Evolutionary conservation across 495 filamentous ascomycete species (phyloP), one percentile per base, ranked within the genome.

Genomic region (Geopyxis carbonaria): DNA sequence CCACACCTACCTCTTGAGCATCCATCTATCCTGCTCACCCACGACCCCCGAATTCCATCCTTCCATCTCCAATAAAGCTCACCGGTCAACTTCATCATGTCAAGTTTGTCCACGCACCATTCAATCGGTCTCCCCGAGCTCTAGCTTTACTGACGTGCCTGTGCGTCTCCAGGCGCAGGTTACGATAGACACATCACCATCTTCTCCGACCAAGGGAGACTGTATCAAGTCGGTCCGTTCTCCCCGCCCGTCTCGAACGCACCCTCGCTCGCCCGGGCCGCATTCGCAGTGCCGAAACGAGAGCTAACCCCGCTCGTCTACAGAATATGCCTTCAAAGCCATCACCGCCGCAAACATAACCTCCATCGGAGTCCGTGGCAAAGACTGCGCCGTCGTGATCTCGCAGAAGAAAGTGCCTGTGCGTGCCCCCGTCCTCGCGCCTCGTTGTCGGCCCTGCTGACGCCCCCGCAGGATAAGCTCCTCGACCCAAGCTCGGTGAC

Each of bases 301-400:
- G n/a, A n/a, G n/a, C n/a, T n/a, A n/a, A n/a, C n/a, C n/a, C n/a
- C n/a, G n/a, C n/a, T n/a, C n/a, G 15, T 30, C 34, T 24, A 30
- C 28, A 95, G 89, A 97, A 72, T 97, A 97, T 93, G 89, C 89
- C 40, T 97, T 97, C 75, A 97, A 97, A 66, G 89, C 89, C 28
- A 97, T 97, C 63, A 95, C 87, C 47, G 85, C 89, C 34, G 89
- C 89, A 31, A 95, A 95, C 60, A 97, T 95, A 60, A 95, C 89
- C 61, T 89, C 89, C 44, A 73, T 97, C 59, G 91, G 89, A 44
- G 73, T 97, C 45, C 71, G 85, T 60, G 89, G 89, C 57, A 95
- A 95, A 67, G 73, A 82, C 64, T 95, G 87, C 59, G 87, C 91
- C 9, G 89, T 97, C 16, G 82, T 97, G 13, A 65, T 97, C 51